Evolutionary conservation across 2,329 filamentous ascomycete species (phyloP), one percentile per base, ranked within the genome.

Genomic region (Sclerotinia borealis): DNA sequence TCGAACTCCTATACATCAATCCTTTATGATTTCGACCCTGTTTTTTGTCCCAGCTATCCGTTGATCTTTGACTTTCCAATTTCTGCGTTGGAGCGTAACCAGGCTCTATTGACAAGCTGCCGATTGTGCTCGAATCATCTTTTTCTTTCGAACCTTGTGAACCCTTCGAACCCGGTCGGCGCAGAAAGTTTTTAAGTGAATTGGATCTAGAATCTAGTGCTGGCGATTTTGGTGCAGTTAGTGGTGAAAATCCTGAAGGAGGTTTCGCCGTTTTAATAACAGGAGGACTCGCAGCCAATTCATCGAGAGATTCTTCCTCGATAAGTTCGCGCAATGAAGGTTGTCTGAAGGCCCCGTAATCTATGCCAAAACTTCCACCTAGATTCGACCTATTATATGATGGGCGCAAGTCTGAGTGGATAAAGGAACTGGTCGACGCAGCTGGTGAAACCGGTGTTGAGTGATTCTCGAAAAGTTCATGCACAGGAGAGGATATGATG

Each of bases 261-360:
- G 88, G 89, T 75, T 93, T 93, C 37, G 91, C 85, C 37, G 93
- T 96, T 67, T 89, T 87, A 70, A 96, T 84, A 61, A 93, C 84
- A 22, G 92, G 92, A 15, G 91, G 78, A 54, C 79, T 78, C 27
- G 85, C 85, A 36, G 85, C 81, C 50, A 87, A 77, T 61, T 88
- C 83, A 76, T 87, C 82, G 67, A 87, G 76, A 13, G 81, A 79
- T 64, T 76, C 73, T 41, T 81, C 79, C 55, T 83, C 79, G 50
- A 78, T 72, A 15, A 81, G 72, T 22, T 84, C 79, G 59, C 80
- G 80, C 37, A 80, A 77, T 22, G 79, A 77, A 5, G 82, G 78
- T 52, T 81, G 78, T 56, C 81, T 79, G 74, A 85, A 88, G 64
- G 85, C 82, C 64, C 87, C 85, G 81, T 91, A 91, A 73, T 91